These are phyloP conservation scores for Colletotrichum spinosum DNA, from an alignment of 2,329 filamentous ascomycete genomes.

Conservation along the genomic window DNA sequence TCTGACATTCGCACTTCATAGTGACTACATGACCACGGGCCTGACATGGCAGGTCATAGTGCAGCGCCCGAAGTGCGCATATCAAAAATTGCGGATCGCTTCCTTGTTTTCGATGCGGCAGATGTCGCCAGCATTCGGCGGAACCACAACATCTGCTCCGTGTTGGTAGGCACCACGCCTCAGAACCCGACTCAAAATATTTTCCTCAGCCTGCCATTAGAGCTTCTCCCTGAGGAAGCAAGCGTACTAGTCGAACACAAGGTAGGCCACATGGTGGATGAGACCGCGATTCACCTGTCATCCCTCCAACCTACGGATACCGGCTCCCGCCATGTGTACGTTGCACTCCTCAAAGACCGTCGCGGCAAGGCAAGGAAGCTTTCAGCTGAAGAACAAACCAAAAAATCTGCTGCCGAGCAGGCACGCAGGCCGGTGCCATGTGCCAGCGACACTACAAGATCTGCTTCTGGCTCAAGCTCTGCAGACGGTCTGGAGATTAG, in stretches of 20 bases:
- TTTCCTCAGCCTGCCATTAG: constrained; percentile 88
- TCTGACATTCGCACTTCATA: constrained; percentile 6
- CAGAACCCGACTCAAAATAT: constrained; percentile 96
- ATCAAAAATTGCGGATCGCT: constrained; percentile 82
- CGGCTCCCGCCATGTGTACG: constrained; percentile 70
- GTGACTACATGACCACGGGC: not conserved
- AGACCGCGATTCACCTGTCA: constrained; percentile 75
- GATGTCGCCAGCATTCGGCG: constrained; percentile 82
- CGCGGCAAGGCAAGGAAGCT: constrained; percentile 55
- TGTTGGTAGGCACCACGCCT: constrained; percentile 87
- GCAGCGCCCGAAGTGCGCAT: constrained; percentile 73
- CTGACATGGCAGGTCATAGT: constrained; percentile 42
- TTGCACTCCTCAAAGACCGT: constrained; percentile 65
- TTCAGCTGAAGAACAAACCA: constrained; percentile 53
- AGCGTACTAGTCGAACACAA: constrained; percentile 81
- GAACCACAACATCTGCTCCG: constrained; percentile 85
- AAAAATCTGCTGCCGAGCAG: constrained; percentile 45
- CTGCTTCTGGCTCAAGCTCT: not conserved
- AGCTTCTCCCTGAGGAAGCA: constrained; percentile 92
- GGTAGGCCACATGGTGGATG: constrained; percentile 84
- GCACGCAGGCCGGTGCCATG: constrained; percentile 38
- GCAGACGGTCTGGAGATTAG: constrained; percentile 14
- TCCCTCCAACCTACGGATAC: constrained; percentile 70
- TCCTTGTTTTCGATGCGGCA: constrained; percentile 90
- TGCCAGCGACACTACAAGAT: too few species aligned